Conservation (phyloP, 179 eudicot genomes). For the Spinacia oleracea region DNA sequence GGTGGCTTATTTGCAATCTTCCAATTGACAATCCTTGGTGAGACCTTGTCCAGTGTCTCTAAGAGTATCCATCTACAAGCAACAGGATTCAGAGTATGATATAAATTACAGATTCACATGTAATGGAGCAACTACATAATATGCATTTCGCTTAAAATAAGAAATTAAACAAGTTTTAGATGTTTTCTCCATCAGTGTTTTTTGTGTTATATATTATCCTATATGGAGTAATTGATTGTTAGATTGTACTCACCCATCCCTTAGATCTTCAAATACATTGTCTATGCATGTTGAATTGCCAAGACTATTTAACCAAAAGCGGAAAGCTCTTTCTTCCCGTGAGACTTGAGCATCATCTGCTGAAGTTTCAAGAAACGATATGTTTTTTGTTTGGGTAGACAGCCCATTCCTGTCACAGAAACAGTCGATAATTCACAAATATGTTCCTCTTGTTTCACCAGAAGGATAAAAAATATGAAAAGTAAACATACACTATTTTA, state of each 20-base stretch:
- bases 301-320: slow-evolving; percentile 92
- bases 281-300: slow-evolving; percentile 76
- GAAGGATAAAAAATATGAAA: not conserved
- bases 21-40: slow-evolving; percentile 94
- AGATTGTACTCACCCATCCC: slow-evolving; percentile 72
- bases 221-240: not conserved
- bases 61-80: slow-evolving; percentile 81
- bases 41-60: slow-evolving; percentile 83
- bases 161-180: not conserved
- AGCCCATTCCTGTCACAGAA: slow-evolving; percentile 74
- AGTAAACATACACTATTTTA: not conserved
- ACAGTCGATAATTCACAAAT: slow-evolving; percentile 20
- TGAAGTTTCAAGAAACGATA: slow-evolving; percentile 76
- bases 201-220: not conserved
- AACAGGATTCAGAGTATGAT: not conserved
- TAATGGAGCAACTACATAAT: slow-evolving; percentile 4
- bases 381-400: slow-evolving; percentile 71
- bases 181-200: not conserved
- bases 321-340: slow-evolving; percentile 84
- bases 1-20: slow-evolving; percentile 83
- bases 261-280: slow-evolving; percentile 92
- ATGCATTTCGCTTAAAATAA: not conserved
- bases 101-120: slow-evolving; percentile 1
- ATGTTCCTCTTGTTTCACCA: not conserved
- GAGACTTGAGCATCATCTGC: slow-evolving; percentile 79